These are phyloP conservation scores for Aurantiochytrium sp. DNA, from an alignment of 108 stramenopile species.

Conservation along the genomic window DNA sequence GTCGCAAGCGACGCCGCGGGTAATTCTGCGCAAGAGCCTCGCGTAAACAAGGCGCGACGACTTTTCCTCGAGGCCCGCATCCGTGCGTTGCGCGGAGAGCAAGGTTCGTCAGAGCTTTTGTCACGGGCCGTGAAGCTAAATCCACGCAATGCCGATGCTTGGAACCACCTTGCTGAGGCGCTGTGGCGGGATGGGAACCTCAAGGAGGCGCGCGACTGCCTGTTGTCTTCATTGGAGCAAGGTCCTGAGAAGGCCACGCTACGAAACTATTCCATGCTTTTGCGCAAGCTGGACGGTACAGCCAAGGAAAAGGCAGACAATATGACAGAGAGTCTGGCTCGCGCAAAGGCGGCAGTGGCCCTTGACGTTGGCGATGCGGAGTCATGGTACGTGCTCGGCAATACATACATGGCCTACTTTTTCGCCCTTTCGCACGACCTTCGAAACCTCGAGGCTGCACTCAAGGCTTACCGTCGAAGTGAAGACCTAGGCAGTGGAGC, in stretches of 20 bases:
- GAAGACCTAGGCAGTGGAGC: background rate
- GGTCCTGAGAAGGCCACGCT: slow-evolving; percentile 6
- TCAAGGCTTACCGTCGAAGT: slow-evolving; percentile 31
- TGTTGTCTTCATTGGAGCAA: slow-evolving; percentile 21
- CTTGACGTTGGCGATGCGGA: slow-evolving; percentile 20
- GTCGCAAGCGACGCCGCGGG: no score
- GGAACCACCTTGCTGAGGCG: slow-evolving; percentile 34
- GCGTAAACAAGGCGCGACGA: background rate
- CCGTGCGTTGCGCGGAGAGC: background rate
- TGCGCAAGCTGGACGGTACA: background rate
- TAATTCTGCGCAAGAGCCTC: background rate
- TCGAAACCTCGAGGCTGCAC: slow-evolving; percentile 26
- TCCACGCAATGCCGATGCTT: slow-evolving; percentile 17
- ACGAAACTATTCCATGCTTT: slow-evolving; percentile 33
- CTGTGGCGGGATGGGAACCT: slow-evolving; percentile 40
- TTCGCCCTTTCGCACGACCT: background rate
- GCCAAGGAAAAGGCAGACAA: background rate
- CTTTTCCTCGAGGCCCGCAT: background rate
- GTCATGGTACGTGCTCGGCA: slow-evolving; percentile 45
- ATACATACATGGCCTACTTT: slow-evolving; percentile 32
- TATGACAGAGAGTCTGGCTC: slow-evolving; percentile 18
- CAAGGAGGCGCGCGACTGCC: slow-evolving; percentile 23
- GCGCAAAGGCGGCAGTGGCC: slow-evolving; percentile 31
- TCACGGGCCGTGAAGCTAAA: slow-evolving; percentile 34
- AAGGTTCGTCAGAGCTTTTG: slow-evolving; percentile 23